phyloP scores from a whole-genome alignment of 345 rosid species.

The Lepidium didymum region DNA sequence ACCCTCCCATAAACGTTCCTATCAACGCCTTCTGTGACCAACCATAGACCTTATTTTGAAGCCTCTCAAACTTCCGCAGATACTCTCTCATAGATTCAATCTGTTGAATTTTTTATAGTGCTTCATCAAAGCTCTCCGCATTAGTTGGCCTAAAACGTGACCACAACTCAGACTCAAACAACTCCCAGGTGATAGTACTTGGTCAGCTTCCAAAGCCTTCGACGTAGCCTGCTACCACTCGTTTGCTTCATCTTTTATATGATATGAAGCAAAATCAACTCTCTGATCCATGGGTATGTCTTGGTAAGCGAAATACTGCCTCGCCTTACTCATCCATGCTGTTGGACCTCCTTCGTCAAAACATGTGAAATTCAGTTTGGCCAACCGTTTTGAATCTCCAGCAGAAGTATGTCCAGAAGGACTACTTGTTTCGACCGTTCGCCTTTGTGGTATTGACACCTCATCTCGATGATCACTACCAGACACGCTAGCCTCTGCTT shows the following conservation, averaged over 20 bases:
- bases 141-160: neutral
- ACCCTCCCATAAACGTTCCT: too few species aligned
- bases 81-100: neutral
- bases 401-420: too few species aligned
- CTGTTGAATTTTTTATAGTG: neutral
- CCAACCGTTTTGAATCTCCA: too few species aligned
- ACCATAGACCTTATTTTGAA: neutral
- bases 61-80: neutral
- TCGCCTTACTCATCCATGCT: neutral
- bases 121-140: neutral
- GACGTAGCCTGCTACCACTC: neutral
- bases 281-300: neutral
- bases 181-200: neutral
- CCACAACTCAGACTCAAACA: neutral
- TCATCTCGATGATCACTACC: too few species aligned
- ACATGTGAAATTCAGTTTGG: too few species aligned
- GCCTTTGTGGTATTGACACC: too few species aligned
- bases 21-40: too few species aligned
- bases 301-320: neutral
- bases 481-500: too few species aligned
- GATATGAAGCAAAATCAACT: neutral
- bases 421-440: too few species aligned
- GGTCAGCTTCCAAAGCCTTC: neutral
- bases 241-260: neutral
- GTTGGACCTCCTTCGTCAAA: neutral